Conservation (phyloP, 306 rosid species). For the Betula pendula region DNA sequence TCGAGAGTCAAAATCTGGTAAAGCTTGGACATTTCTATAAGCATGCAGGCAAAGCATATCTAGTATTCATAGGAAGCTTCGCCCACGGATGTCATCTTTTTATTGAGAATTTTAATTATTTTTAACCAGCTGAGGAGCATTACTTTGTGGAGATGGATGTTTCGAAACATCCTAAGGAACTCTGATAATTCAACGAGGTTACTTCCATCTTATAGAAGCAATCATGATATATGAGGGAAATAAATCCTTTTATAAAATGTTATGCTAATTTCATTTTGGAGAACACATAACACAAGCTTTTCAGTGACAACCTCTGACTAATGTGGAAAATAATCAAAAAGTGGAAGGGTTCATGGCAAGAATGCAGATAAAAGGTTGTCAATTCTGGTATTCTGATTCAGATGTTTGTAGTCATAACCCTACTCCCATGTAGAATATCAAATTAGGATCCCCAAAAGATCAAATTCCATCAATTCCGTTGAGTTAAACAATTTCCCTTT, state of each 20-base stretch:
- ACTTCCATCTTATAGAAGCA: no score
- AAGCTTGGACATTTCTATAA: not conserved
- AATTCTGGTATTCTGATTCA: not conserved
- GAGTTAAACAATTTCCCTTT: not conserved
- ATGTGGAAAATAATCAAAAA: not conserved
- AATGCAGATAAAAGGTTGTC: not conserved
- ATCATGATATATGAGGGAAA: no score
- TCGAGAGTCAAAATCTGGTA: conserved; percentile 4
- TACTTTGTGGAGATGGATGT: not conserved
- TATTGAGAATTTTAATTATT: conserved; percentile 2
- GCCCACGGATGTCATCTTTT: not conserved
- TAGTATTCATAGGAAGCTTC: not conserved
- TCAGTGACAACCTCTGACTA: not conserved
- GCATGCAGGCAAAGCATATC: not conserved
- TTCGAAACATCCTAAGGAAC: not conserved
- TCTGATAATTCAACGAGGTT: no score
- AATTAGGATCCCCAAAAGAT: no score
- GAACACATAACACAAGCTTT: not conserved
- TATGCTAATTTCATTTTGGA: not conserved
- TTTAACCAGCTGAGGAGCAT: conserved; percentile 22
- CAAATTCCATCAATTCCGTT: not conserved
- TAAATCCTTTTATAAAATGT: no score
- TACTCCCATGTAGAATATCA: not conserved
- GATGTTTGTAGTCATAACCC: not conserved
- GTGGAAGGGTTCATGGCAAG: not conserved